Base-by-base conservation (phyloP, 1,284 basidiomycete species). In the Moesziomyces sp. region DNA sequence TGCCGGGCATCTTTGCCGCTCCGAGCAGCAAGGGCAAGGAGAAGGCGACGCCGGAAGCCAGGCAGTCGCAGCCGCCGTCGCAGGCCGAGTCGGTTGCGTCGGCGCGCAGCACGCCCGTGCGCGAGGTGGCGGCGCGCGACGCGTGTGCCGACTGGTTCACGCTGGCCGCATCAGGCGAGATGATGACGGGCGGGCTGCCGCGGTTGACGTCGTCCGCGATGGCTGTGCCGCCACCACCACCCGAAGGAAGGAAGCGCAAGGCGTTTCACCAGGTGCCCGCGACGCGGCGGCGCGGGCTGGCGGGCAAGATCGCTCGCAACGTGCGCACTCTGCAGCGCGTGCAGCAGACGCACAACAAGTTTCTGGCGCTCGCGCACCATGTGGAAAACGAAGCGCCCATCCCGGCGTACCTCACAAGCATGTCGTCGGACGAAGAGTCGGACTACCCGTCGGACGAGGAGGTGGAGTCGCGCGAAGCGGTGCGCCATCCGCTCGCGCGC, bases 381-480 rank as follows among this genome's bases (percentile, higher is more conserved):
- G 76, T 80, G 10, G 78, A 80, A 68, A 74, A 74, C 48, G 81
- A 81, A 51, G 66, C 79, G 28, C 79, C 81, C 13, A 71, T 83
- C 24, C 79, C 81, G n/a, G 66, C 81, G 0, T 76, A 72, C 19
- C 52, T 83, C 5, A 76, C 73, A 3, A 62, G 71, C 11, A 64
- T 75, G 43, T 78, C 74, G 10, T 77, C 74, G 3, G 79, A 79
- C 47, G 81, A 80, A 44, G 78, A 80, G 45, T 71, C 64, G 16
- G 73, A 78, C 38, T 75, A 72, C 18, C 70, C 76, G 5, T 78
- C 76, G 11, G 74, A 63, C 23, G 44, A 49, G 2, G 76, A 77
- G 18, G 77, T 79, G 2, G 53, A 49, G 46, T 9, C 43, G 5
- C 9, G 11, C 23, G 28, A 30, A 24, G 10, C 44, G 16, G 21